phyloP scores from a whole-genome alignment of 2,329 filamentous ascomycete species.

The Dactylellina parvicollis region DNA sequence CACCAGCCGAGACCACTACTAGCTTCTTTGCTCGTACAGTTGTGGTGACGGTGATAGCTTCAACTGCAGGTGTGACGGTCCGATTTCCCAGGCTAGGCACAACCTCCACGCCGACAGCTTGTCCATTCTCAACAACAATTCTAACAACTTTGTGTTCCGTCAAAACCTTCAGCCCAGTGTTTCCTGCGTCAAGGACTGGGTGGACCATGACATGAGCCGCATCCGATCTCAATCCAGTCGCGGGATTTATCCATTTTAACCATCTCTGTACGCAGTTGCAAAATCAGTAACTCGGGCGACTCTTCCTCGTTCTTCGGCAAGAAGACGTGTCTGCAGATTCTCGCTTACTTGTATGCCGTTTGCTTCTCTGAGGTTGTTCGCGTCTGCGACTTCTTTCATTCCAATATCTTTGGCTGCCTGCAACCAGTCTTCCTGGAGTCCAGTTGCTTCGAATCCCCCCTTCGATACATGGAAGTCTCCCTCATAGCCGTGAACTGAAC shows the following conservation, averaged over 20 bases:
- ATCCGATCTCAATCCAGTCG: slow-evolving; percentile 68
- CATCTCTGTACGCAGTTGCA: slow-evolving; percentile 37
- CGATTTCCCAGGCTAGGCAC: slow-evolving; percentile 65
- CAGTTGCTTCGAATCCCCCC: slow-evolving; percentile 63
- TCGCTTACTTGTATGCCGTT: slow-evolving; percentile 22
- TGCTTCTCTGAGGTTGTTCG: slow-evolving; percentile 31
- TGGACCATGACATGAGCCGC: slow-evolving; percentile 69
- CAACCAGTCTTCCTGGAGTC: slow-evolving; percentile 66
- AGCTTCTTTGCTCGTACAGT: slow-evolving; percentile 67
- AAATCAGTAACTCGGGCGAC: neutral
- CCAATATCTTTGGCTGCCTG: slow-evolving; percentile 65
- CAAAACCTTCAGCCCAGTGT: slow-evolving; percentile 70
- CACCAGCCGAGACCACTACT: slow-evolving; percentile 66
- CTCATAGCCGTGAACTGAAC: slow-evolving; percentile 54
- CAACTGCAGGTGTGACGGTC: slow-evolving; percentile 57
- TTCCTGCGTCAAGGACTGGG: slow-evolving; percentile 64
- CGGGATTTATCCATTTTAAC: slow-evolving; percentile 59
- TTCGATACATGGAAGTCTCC: slow-evolving; percentile 63
- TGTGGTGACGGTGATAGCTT: slow-evolving; percentile 58
- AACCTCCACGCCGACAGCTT: slow-evolving; percentile 71
- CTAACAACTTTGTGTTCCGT: slow-evolving; percentile 68
- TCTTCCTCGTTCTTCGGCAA: neutral
- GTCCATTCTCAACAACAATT: slow-evolving; percentile 67
- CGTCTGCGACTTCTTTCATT: slow-evolving; percentile 56
- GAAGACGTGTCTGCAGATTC: neutral